Evolutionary conservation across 75 land plant genomes (phyloP), one percentile per base, ranked within the genome.

Genomic region (Picea glauca): DNA sequence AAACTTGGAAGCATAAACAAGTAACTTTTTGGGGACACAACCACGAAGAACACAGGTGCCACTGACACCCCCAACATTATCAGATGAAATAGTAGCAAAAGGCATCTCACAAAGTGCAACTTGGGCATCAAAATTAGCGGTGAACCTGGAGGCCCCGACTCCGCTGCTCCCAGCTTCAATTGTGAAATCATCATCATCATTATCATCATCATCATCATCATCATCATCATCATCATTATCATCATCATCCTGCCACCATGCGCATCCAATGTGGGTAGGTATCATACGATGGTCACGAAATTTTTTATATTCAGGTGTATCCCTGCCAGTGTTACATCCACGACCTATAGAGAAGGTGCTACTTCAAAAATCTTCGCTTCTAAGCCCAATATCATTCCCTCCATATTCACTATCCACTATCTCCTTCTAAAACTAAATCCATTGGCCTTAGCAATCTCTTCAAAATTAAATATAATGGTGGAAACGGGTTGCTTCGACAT

Each of bases 1-100:
- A 26, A 26, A 26, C 26, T 26, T 26, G 26, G 26, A 26, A 26
- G 26, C 26, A 26, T 26, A 26, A 26, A 26, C 26, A 26, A 98
- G 79, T 13, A 98, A 78, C 75, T 98, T 98, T 82, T 98, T 95
- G 56, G 99, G 99, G 13, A 98, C 96, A 90, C 99, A 98, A 65
- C 99, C 99, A 56, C 98, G 92, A 50, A 98, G 86, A 1, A 98
- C 99, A 86, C 99, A 98, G 18, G 70, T 13, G 15, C 13, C 38
- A 33, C 1, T 2, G 26, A 26, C 26, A 26, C 26, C 26, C 26
- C 26, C 26, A 26, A 26, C 26, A 26, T 26, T 26, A 26, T 26
- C 26, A 26, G 26, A 26, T 26, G 26, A 26, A 26, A 26, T 26
- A 26, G 26, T 26, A 26, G 26, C 26, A 26, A 26, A 26, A 33